phyloP scores from a whole-genome alignment of 2,329 filamentous ascomycete species.

The Cladorrhinum sp. region DNA sequence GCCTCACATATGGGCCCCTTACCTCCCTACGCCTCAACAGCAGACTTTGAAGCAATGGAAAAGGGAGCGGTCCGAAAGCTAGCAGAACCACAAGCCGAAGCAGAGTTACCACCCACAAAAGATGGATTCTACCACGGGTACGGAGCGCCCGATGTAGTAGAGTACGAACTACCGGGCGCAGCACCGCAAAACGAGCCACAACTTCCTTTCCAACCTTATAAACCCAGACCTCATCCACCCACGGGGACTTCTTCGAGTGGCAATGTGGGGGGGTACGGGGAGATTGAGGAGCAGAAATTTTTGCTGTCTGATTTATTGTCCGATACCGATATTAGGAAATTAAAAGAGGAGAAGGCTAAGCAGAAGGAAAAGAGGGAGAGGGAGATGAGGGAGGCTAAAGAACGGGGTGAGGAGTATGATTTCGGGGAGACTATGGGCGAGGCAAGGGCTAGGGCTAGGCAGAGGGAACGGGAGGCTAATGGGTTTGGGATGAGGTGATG shows the following conservation, averaged over 20 bases:
- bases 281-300: conserved; percentile 31
- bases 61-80: conserved; percentile 29
- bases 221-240: conserved; percentile 4
- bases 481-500: not conserved
- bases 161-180: conserved; percentile 28
- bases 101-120: conserved; percentile 30
- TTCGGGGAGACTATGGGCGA: conserved; percentile 12
- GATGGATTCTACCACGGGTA: conserved; percentile 29
- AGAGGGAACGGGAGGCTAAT: not conserved
- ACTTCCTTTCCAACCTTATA: conserved; percentile 23
- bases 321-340: conserved; percentile 25
- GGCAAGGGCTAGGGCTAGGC: conserved; percentile 1
- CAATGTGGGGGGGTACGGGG: conserved; percentile 8
- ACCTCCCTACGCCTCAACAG: conserved; percentile 28
- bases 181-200: conserved; percentile 23
- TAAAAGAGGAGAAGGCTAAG: conserved; percentile 24
- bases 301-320: conserved; percentile 26
- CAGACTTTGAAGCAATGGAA: conserved; percentile 28
- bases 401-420: conserved; percentile 17
- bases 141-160: conserved; percentile 16
- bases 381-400: conserved; percentile 5
- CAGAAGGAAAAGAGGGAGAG: conserved; percentile 3
- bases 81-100: conserved; percentile 25
- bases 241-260: not conserved
- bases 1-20: conserved; percentile 22